phyloP scores from a whole-genome alignment of 83 land plant species.

The Picea mariana region DNA sequence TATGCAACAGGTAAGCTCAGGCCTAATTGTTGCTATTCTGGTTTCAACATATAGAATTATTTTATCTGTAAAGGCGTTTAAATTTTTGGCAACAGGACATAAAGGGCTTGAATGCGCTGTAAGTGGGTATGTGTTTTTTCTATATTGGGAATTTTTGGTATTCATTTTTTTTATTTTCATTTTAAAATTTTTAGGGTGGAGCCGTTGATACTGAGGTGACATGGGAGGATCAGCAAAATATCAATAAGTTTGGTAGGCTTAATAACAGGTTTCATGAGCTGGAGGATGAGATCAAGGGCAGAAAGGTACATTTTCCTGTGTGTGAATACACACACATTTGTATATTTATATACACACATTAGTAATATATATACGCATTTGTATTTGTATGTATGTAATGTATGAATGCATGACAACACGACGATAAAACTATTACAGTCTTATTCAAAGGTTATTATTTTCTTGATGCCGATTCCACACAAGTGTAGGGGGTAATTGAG shows the following conservation, averaged over 20 bases:
- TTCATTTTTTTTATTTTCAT: not conserved
- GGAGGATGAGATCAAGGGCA: conserved; percentile 89
- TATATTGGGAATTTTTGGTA: not conserved
- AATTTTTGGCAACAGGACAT: not conserved
- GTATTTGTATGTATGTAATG: no score
- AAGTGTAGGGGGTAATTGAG: not conserved
- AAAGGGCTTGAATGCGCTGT: no score
- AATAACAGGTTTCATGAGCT: conserved; percentile 94
- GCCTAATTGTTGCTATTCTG: not conserved
- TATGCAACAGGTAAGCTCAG: conserved; percentile 1
- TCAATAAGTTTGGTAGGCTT: conserved; percentile 83
- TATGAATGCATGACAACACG: no score
- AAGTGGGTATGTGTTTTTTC: not conserved
- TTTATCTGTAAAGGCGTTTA: not conserved
- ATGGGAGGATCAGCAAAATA: conserved; percentile 99
- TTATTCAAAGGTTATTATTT: not conserved
- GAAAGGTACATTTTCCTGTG: conserved; percentile 55
- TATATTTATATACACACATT: not conserved
- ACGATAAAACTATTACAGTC: not conserved
- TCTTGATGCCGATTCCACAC: not conserved
- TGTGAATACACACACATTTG: not conserved
- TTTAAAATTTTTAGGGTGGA: conserved; percentile 45
- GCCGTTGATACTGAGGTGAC: conserved; percentile 90
- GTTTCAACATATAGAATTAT: not conserved
- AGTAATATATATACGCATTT: no score